phyloP scores from a whole-genome alignment of 2,329 filamentous ascomycete genomes.

The Diaporthe eres region DNA sequence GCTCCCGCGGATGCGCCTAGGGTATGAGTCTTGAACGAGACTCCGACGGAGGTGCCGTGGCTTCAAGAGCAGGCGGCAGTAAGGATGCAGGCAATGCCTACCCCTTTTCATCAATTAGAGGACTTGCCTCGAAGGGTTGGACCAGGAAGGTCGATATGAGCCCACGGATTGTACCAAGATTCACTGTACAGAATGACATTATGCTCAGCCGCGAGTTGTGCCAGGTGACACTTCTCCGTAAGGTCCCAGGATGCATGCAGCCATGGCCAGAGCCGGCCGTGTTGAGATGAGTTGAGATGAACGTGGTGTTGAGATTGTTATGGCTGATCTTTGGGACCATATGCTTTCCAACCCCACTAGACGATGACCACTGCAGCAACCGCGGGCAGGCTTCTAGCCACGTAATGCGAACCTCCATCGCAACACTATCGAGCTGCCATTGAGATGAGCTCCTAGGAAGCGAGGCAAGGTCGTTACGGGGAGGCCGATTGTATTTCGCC shows the following conservation, averaged over 20 bases:
- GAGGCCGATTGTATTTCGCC: slow-evolving; percentile 40
- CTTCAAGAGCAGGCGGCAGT: neutral
- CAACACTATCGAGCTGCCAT: slow-evolving; percentile 24
- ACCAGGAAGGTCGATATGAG: neutral
- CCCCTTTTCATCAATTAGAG: slow-evolving; percentile 6
- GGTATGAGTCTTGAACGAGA: slow-evolving; percentile 33
- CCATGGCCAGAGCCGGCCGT: neutral
- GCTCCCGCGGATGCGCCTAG: slow-evolving; percentile 37
- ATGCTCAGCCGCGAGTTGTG: neutral
- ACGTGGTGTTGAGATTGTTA: slow-evolving; percentile 17
- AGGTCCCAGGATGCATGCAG: neutral
- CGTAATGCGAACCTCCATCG: slow-evolving; percentile 24
- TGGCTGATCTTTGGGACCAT: slow-evolving; percentile 14
- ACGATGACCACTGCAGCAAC: neutral
- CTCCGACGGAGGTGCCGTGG: neutral
- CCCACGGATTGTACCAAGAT: neutral
- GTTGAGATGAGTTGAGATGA: slow-evolving; percentile 14
- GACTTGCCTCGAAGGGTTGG: neutral
- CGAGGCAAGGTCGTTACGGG: slow-evolving; percentile 36
- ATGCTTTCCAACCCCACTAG: neutral
- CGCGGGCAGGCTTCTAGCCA: slow-evolving; percentile 4
- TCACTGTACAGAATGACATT: slow-evolving; percentile 17
- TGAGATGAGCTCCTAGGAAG: slow-evolving; percentile 22
- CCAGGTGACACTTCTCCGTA: neutral
- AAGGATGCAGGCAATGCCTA: neutral